Percentiles rank a stretch among this genome's conserved stretches.
Evolutionary conservation across 768 basidiomycete species (phyloP).

Genomic region (Symmetrospora coprosmae): DNA sequence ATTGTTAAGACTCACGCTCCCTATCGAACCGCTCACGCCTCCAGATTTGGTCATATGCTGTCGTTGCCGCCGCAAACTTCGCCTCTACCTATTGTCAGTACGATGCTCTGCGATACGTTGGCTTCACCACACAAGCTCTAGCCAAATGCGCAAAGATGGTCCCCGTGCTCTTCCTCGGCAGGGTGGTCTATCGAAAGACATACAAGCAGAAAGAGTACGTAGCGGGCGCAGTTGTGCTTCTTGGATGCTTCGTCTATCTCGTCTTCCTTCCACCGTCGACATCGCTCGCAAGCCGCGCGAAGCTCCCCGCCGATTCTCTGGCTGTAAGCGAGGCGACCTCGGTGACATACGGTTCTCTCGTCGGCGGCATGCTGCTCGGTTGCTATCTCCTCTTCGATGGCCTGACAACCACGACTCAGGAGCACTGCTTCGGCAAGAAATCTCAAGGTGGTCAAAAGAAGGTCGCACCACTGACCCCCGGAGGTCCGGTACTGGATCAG

Average conservation of each 20-base stretch:
- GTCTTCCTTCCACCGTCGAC: constrained; percentile 22
- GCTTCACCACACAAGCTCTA: constrained; percentile 29
- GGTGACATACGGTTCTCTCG: too few species aligned
- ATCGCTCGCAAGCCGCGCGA: constrained; percentile 6
- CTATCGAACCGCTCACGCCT: too few species aligned
- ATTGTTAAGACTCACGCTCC: neutral
- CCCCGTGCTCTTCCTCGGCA: constrained; percentile 32
- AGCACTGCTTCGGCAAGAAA: constrained; percentile 29
- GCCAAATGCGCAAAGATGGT: constrained; percentile 33
- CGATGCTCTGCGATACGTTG: constrained; percentile 27
- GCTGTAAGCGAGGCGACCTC: too few species aligned
- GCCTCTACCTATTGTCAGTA: constrained; percentile 30
- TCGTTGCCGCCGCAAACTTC: constrained; percentile 31
- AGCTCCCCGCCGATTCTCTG: too few species aligned
- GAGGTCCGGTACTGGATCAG: constrained; percentile 29
- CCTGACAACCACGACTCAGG: constrained; percentile 31
- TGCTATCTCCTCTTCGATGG: constrained; percentile 33
- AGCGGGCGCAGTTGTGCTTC: constrained; percentile 26
- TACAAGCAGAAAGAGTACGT: constrained; percentile 27
- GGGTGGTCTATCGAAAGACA: constrained; percentile 27
- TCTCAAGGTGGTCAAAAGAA: too few species aligned
- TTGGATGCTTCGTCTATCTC: constrained; percentile 31
- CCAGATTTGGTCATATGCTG: constrained; percentile 18
- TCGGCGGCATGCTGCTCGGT: constrained; percentile 24
- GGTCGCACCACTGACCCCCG: constrained; percentile 25